Evolutionary conservation across 2,329 filamentous ascomycete genomes (phyloP).

Genomic region (Diaporthe destruens): DNA sequence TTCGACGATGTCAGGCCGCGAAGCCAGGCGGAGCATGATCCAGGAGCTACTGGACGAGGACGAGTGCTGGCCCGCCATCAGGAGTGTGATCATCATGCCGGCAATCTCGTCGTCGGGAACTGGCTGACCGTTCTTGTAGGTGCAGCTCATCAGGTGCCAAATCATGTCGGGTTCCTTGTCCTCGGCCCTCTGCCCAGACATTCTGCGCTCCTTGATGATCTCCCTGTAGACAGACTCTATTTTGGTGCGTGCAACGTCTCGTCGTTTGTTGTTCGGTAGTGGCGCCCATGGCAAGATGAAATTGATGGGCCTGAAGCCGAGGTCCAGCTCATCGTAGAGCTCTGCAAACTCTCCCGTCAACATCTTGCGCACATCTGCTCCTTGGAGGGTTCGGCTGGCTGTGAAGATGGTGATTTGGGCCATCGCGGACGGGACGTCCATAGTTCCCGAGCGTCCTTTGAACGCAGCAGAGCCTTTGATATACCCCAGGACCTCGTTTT

Average conservation of each 20-base stretch:
- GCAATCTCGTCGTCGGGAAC: slow-evolving; percentile 89
- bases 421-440: slow-evolving; percentile 81
- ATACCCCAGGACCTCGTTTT: slow-evolving; percentile 79
- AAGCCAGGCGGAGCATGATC: slow-evolving; percentile 85
- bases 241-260: slow-evolving; percentile 76
- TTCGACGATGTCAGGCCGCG: slow-evolving; percentile 81
- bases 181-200: slow-evolving; percentile 54
- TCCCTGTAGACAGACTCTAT: slow-evolving; percentile 82
- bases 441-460: slow-evolving; percentile 75
- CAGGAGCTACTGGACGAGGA: slow-evolving; percentile 87
- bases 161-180: slow-evolving; percentile 79
- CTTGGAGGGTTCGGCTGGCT: slow-evolving; percentile 86
- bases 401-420: slow-evolving; percentile 92
- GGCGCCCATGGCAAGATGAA: slow-evolving; percentile 92
- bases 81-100: slow-evolving; percentile 93
- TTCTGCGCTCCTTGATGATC: slow-evolving; percentile 80
- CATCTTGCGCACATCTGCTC: slow-evolving; percentile 82
- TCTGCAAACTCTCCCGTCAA: slow-evolving; percentile 82
- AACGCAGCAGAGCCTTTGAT: slow-evolving; percentile 76
- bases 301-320: slow-evolving; percentile 90
- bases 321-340: slow-evolving; percentile 89
- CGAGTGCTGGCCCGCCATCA: slow-evolving; percentile 93
- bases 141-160: slow-evolving; percentile 87
- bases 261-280: slow-evolving; percentile 86
- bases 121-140: slow-evolving; percentile 83